A percentile compares a stretch with the other conserved stretches of the same genome.
phyloP scores from a whole-genome alignment of 345 rosid species.

The Lepidium aucheri region DNA sequence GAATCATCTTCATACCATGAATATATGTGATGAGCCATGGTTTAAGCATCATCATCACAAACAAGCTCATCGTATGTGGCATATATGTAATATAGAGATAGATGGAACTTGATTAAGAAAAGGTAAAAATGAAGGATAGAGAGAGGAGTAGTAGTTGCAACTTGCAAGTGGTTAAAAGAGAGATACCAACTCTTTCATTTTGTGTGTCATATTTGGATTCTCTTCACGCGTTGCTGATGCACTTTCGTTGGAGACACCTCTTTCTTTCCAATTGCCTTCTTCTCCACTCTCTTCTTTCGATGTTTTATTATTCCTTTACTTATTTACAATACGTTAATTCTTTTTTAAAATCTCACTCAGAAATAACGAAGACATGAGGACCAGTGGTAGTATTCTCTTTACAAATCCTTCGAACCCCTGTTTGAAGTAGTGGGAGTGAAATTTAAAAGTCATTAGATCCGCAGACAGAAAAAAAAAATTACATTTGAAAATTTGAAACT shows the following conservation, averaged over 20 bases:
- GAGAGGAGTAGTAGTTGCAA: slow-evolving; percentile 20
- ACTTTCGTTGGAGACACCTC: slow-evolving; percentile 17
- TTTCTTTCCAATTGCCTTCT: slow-evolving; percentile 15
- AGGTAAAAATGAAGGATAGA: background rate
- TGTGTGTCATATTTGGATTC: slow-evolving; percentile 23
- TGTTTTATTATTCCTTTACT: background rate
- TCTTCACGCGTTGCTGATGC: slow-evolving; percentile 25
- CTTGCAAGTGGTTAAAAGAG: slow-evolving; percentile 22
- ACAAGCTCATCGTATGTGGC: too few relatives aligned
- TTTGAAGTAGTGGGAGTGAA: too few relatives aligned
- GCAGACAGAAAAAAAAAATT: too few relatives aligned
- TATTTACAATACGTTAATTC: background rate
- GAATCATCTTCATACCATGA: too few relatives aligned
- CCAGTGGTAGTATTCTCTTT: too few relatives aligned
- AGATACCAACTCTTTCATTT: slow-evolving; percentile 22
- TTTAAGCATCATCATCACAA: too few relatives aligned
- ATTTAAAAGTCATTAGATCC: too few relatives aligned
- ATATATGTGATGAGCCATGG: too few relatives aligned
- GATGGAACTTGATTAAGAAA: background rate
- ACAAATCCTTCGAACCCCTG: too few relatives aligned
- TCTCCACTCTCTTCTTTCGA: slow-evolving; percentile 4
- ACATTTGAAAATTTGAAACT: too few relatives aligned
- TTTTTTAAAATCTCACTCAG: background rate
- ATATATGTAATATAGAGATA: background rate
- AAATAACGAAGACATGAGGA: too few relatives aligned